Conservation (phyloP, 2,329 filamentous ascomycete species). For the Bipolaris sorokiniana region DNA sequence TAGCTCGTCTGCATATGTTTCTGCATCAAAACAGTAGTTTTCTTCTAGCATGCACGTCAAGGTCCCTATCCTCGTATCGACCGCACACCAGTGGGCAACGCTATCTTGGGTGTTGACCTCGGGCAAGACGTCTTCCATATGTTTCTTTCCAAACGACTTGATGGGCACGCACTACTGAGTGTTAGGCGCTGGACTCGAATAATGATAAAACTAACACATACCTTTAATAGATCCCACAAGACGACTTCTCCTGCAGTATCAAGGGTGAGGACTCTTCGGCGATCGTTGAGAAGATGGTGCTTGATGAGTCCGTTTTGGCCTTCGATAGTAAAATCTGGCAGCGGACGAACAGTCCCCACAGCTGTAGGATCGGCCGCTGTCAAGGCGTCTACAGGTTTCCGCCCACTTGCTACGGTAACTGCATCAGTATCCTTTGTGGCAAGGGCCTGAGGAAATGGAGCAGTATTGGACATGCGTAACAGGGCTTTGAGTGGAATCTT, state of each 20-base stretch:
- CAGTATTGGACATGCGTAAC: conserved; percentile 82
- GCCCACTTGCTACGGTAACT: conserved; percentile 57
- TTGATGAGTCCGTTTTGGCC: conserved; percentile 96
- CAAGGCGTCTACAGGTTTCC: conserved; percentile 65
- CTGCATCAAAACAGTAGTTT: conserved; percentile 96
- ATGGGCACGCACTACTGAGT: conserved; percentile 75
- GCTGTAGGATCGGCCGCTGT: conserved; percentile 48
- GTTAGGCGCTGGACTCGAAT: conserved; percentile 23
- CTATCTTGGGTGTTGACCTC: conserved; percentile 87
- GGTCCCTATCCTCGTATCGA: conserved; percentile 90
- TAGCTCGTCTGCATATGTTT: conserved; percentile 94
- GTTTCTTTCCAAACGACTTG: conserved; percentile 89
- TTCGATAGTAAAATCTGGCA: conserved; percentile 70
- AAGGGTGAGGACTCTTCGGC: conserved; percentile 84
- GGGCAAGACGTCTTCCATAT: conserved; percentile 89
- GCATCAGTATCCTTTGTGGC: conserved; percentile 62
- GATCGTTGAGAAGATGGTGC: conserved; percentile 87
- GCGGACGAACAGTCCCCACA: conserved; percentile 48
- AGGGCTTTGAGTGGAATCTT: conserved; percentile 80
- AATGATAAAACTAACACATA: conserved; percentile 48
- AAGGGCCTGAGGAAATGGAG: conserved; percentile 68
- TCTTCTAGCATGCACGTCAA: conserved; percentile 90
- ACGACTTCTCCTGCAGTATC: conserved; percentile 95
- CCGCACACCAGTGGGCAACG: conserved; percentile 93
- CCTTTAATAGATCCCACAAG: conserved; percentile 90